Conservation (phyloP, 2,329 filamentous ascomycete genomes). For the Colletotrichum tropicale region DNA sequence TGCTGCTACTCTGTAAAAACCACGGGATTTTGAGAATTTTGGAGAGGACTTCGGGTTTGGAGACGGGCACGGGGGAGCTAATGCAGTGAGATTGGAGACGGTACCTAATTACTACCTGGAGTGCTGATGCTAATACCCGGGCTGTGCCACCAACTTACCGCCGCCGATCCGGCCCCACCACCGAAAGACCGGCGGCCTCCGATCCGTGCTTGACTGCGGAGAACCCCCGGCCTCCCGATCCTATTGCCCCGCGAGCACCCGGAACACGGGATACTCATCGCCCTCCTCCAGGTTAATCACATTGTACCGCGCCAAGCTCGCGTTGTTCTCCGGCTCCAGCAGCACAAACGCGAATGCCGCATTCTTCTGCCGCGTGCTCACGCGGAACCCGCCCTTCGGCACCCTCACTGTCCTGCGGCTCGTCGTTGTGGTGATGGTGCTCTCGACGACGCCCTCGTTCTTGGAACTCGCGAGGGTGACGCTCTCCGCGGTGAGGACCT, state of each 20-base stretch:
- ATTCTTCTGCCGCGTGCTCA: constrained; percentile 35
- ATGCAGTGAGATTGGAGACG: neutral
- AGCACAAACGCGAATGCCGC: constrained; percentile 29
- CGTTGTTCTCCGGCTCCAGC: constrained; percentile 34
- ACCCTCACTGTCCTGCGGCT: constrained; percentile 21
- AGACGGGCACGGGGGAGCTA: neutral
- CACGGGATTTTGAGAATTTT: neutral
- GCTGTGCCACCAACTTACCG: neutral
- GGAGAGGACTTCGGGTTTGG: neutral
- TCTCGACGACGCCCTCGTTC: constrained; percentile 29
- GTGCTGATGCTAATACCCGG: neutral
- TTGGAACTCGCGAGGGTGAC: constrained; percentile 23
- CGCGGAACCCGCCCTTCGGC: constrained; percentile 30
- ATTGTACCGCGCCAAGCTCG: constrained; percentile 32
- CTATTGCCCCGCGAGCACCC: constrained; percentile 11
- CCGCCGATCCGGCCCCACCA: neutral
- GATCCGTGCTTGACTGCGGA: neutral
- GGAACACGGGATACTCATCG: constrained; percentile 34
- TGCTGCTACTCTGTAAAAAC: neutral
- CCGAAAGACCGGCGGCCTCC: neutral
- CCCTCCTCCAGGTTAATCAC: constrained; percentile 29
- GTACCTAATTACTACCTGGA: neutral
- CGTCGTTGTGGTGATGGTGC: constrained; percentile 22
- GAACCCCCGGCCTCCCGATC: neutral
- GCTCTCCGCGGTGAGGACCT: constrained; percentile 27